phyloP scores from a whole-genome alignment of 1,284 basidiomycete genomes.

The Kwoniella shivajii region DNA sequence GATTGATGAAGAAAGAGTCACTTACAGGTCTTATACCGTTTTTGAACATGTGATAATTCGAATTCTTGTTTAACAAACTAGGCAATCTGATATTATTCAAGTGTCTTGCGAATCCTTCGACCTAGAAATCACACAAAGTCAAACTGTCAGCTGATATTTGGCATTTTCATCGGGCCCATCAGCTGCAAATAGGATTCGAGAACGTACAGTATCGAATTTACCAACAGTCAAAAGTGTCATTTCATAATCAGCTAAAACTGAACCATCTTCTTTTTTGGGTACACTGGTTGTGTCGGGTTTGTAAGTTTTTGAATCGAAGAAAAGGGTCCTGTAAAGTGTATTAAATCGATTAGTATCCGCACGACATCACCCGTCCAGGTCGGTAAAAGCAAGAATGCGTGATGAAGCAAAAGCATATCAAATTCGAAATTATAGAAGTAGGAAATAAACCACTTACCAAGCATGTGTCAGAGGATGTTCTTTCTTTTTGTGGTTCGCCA shows the following conservation, averaged over 20 bases:
- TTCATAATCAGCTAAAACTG: constrained; percentile 53
- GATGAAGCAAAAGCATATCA: no score
- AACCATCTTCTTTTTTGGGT: constrained; percentile 21
- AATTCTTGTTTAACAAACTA: constrained; percentile 79
- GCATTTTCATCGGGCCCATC: no score
- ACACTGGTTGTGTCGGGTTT: constrained; percentile 60
- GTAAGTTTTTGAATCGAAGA: constrained; percentile 80
- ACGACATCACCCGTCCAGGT: no score
- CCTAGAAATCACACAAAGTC: constrained; percentile 27
- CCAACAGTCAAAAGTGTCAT: constrained; percentile 76
- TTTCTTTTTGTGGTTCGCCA: constrained; percentile 58
- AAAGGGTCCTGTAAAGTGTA: constrained; percentile 72
- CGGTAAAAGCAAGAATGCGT: no score
- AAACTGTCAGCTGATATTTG: neutral
- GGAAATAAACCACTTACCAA: constrained; percentile 64
- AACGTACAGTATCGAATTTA: constrained; percentile 69
- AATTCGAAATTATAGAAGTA: no score
- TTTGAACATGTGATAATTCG: constrained; percentile 94
- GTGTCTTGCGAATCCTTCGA: constrained; percentile 89
- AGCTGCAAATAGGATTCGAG: no score
- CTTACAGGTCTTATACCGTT: constrained; percentile 51
- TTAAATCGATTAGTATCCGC: no score
- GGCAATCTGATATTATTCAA: constrained; percentile 93
- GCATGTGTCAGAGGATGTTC: constrained; percentile 80
- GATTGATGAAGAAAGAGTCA: neutral